Evolutionary conservation across 2,329 filamentous ascomycete genomes (phyloP).

Genomic region (Epichloe uncinata): DNA sequence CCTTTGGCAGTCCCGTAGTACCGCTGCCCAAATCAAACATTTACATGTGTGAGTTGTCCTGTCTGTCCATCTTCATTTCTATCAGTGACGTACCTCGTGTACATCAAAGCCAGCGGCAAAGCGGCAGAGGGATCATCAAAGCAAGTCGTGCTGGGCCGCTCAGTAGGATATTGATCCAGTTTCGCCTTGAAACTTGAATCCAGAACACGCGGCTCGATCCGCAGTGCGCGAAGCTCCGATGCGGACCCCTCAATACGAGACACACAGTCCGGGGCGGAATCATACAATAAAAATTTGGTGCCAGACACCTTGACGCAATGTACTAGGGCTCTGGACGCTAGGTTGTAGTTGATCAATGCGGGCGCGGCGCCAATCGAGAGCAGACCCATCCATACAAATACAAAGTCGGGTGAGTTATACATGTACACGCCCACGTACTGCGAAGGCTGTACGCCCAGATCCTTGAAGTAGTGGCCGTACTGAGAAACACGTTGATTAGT

Average conservation of each 20-base stretch:
- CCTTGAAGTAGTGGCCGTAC: constrained; percentile 6
- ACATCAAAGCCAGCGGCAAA: constrained; percentile 2
- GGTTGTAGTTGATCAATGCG: constrained; percentile 6
- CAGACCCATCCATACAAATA: constrained; percentile 5
- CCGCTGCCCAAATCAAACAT: neutral
- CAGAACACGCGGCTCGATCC: neutral
- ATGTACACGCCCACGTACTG: constrained; percentile 6
- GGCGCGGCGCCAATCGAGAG: constrained; percentile 7
- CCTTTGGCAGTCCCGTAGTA: constrained; percentile 6
- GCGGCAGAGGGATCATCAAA: neutral
- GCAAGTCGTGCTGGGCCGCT: constrained; percentile 1
- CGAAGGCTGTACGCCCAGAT: neutral
- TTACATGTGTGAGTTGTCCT: neutral
- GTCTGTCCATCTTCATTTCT: neutral
- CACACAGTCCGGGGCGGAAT: constrained; percentile 2
- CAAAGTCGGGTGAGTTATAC: constrained; percentile 5
- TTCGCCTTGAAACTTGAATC: neutral
- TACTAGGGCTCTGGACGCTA: constrained; percentile 1
- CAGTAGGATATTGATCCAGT: neutral
- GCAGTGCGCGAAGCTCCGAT: neutral
- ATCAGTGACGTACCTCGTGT: constrained; percentile 2
- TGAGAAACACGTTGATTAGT: constrained; percentile 3
- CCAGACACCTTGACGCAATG: constrained; percentile 4
- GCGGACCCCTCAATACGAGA: neutral
- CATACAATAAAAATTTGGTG: constrained; percentile 1